Conservation (phyloP, 345 rosid species). For the Rhodamnia argentea region DNA sequence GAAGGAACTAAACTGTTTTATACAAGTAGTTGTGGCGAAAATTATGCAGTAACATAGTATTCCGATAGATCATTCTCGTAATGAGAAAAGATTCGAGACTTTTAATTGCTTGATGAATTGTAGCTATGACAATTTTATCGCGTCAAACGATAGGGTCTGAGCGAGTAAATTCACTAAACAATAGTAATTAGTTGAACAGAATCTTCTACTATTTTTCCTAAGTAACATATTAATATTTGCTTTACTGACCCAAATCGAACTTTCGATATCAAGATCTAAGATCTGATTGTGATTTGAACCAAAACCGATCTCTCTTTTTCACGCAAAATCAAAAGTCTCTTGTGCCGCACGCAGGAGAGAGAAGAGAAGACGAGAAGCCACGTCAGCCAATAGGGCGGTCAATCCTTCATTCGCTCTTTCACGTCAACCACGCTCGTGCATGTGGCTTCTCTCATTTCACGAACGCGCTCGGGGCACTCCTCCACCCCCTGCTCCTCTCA, state of each 20-base stretch:
- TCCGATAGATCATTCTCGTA: not conserved
- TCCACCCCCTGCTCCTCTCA: not conserved
- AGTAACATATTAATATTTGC: not conserved
- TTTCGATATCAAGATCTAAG: not conserved
- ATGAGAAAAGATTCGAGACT: not conserved
- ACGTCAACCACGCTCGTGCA: not conserved
- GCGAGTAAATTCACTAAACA: too few species aligned
- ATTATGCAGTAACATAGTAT: not conserved
- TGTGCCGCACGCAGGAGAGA: not conserved
- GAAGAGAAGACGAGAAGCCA: not conserved
- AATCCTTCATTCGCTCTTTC: not conserved
- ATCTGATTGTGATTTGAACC: not conserved
- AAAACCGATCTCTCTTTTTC: not conserved
- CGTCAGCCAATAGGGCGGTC: not conserved
- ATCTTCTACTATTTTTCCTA: not conserved
- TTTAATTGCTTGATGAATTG: not conserved
- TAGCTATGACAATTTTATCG: not conserved
- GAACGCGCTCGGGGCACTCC: not conserved
- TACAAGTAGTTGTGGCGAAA: not conserved
- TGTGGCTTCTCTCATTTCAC: not conserved
- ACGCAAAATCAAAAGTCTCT: not conserved
- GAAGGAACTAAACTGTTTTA: fast-evolving
- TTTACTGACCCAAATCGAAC: not conserved
- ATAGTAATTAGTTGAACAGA: not conserved
- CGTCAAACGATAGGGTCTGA: too few species aligned